phyloP scores from a whole-genome alignment of 257 asterid genomes.

The Plantago ovata region DNA sequence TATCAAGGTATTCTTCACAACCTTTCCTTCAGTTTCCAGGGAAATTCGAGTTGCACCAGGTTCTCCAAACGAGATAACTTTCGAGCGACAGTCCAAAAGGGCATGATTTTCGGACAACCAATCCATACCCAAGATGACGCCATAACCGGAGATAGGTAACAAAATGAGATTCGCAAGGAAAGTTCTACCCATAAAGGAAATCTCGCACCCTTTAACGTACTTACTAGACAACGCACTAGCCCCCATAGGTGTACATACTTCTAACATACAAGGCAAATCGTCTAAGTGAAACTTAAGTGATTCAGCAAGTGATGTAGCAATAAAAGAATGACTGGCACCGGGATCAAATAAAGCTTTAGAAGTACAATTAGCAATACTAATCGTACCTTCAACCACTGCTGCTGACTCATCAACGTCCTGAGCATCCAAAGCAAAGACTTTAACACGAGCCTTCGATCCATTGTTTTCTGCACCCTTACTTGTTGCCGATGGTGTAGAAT shows the following conservation, averaged over 20 bases:
- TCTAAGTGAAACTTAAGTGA: not conserved
- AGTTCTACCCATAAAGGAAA: not conserved
- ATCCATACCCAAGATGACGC: too few species aligned
- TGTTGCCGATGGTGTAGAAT: too few species aligned
- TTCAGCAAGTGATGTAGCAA: not conserved
- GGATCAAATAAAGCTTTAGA: too few species aligned
- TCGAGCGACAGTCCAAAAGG: not conserved
- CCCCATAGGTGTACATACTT: not conserved
- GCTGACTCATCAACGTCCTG: too few species aligned
- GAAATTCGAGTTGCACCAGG: too few species aligned
- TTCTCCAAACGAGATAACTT: not conserved
- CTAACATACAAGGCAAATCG: not conserved
- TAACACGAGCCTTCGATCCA: too few species aligned
- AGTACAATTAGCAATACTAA: too few species aligned
- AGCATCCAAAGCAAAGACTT: too few species aligned
- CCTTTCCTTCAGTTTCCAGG: too few species aligned
- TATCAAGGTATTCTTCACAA: too few species aligned
- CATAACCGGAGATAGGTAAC: not conserved
- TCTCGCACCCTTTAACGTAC: not conserved
- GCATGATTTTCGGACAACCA: not conserved
- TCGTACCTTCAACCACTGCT: too few species aligned
- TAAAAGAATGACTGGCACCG: not conserved
- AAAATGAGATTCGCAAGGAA: not conserved
- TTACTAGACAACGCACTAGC: not conserved
- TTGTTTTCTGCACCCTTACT: too few species aligned